phyloP scores from a whole-genome alignment of 1,284 basidiomycete species.

The Inonotus obliquus region DNA sequence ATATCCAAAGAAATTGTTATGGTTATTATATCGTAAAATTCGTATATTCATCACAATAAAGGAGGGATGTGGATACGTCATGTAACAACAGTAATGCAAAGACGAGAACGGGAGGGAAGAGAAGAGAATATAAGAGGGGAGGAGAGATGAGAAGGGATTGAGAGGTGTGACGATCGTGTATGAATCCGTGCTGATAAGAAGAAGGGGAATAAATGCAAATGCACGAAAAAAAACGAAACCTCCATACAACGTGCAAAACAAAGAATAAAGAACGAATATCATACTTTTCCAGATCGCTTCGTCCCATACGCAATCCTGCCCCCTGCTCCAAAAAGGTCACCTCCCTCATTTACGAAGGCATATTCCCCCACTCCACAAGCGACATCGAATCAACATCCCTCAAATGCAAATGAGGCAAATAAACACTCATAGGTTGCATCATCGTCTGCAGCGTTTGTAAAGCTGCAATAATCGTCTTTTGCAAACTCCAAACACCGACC shows the following conservation, averaged over 20 bases:
- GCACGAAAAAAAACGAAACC: background rate
- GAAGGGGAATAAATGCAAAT: background rate
- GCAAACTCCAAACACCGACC: slow-evolving; percentile 80
- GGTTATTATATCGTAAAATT: background rate
- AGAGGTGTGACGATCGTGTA: background rate
- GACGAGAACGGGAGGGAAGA: too few species aligned
- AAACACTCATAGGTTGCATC: slow-evolving; percentile 49
- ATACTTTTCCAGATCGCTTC: background rate
- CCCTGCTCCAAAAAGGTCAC: too few species aligned
- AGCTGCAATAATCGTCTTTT: slow-evolving; percentile 66
- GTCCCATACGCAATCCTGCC: too few species aligned
- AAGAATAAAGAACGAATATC: background rate
- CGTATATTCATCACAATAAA: background rate
- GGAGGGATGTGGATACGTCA: too few species aligned
- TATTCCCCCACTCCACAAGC: slow-evolving; percentile 10
- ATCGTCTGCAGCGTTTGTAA: slow-evolving; percentile 55
- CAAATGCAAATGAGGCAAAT: slow-evolving; percentile 39
- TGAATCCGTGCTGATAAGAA: background rate
- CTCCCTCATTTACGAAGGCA: background rate
- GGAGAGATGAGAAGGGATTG: background rate
- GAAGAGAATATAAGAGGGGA: background rate
- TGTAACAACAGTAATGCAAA: too few species aligned
- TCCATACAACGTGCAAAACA: background rate
- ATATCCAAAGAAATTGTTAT: background rate
- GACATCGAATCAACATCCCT: slow-evolving; percentile 26